Percentiles rank a stretch among this genome's conserved stretches.
phyloP scores from a whole-genome alignment of 2,329 filamentous ascomycete species.

The Beauveria sp. region DNA sequence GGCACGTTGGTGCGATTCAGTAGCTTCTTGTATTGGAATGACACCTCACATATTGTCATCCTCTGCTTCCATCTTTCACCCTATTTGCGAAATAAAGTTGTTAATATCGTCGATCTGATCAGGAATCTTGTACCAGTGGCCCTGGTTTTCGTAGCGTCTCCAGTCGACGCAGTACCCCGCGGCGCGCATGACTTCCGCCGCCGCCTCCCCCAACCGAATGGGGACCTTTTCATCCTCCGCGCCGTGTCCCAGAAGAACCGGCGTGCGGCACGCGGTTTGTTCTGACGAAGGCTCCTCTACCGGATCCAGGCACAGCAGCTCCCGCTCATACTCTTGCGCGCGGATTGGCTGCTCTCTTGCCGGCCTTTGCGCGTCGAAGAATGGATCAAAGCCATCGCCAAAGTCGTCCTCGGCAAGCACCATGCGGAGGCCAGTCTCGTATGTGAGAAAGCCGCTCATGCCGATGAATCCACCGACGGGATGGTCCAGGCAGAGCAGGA shows the following conservation, averaged over 20 bases:
- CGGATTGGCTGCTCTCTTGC: slow-evolving; percentile 14
- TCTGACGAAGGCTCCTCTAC: not conserved
- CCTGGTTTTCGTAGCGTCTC: slow-evolving; percentile 31
- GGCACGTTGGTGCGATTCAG: too few relatives aligned
- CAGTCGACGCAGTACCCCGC: slow-evolving; percentile 29
- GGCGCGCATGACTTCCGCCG: slow-evolving; percentile 18
- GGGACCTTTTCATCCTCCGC: not conserved
- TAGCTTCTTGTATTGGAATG: too few relatives aligned
- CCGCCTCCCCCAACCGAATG: not conserved
- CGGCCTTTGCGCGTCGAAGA: slow-evolving; percentile 15
- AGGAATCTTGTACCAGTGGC: slow-evolving; percentile 42
- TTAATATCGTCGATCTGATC: slow-evolving; percentile 39
- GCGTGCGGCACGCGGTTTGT: not conserved
- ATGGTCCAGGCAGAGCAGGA: slow-evolving; percentile 32
- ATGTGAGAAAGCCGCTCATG: slow-evolving; percentile 40
- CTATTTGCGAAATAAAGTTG: slow-evolving; percentile 18
- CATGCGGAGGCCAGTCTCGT: slow-evolving; percentile 26
- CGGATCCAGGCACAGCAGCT: not conserved
- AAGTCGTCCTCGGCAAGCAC: slow-evolving; percentile 14
- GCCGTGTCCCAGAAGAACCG: not conserved
- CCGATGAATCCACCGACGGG: slow-evolving; percentile 36
- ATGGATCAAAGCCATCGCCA: slow-evolving; percentile 17
- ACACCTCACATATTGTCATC: too few relatives aligned
- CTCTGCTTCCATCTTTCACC: not conserved
- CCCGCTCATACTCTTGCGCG: slow-evolving; percentile 19